Evolutionary conservation across 352 stramenopile species (phyloP), one percentile per base, ranked within the genome.

Genomic region (Aphanomyces astaci): DNA sequence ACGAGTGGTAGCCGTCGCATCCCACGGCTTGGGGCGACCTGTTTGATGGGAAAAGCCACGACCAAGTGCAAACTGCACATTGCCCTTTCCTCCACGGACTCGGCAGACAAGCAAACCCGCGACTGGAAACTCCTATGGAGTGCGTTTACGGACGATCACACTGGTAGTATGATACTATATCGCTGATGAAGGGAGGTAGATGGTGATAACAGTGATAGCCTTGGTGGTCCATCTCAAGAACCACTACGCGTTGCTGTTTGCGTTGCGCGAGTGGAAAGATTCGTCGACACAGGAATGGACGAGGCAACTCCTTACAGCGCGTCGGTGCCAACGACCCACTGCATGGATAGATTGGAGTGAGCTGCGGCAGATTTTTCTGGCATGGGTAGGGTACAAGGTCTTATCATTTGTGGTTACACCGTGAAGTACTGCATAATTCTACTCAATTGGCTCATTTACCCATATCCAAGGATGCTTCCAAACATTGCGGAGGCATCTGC

Each of bases 161-260:
- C 59, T 4, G 56, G 56, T 64, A 52, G 15, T 9, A 10, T 27
- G 7, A 10, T 7, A 4, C 46, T 48, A 10, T 31, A 17, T 2
- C n/a, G 19, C 54, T 25, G 25, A 27, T 31, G 11, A 19, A 48
- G 15, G 11, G 51, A 59, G 11, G 7, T 43, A 15, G 9, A 53
- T 53, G 13, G 45, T 32, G 25, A 13, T n/a, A n/a, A n/a, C n/a
- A 33, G 49, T 31, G 4, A n/a, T 52, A 64, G 75, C 78, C 28
- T 59, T 93, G 2, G 51, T 91, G 25, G 85, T 79, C 69, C 84
- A 93, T 65, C 68, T 91, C 31, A 90, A 80, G 66, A 93, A 93
- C 72, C 84, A 93, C 72, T 93, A 93, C 66, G 82, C 84, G 17
- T 64, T 88, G 11, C 73, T 93, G 36, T 93, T 84, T 65, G 81